These are phyloP conservation scores for Medicago arabica DNA, from an alignment of 306 rosid species.

Conservation along the genomic window DNA sequence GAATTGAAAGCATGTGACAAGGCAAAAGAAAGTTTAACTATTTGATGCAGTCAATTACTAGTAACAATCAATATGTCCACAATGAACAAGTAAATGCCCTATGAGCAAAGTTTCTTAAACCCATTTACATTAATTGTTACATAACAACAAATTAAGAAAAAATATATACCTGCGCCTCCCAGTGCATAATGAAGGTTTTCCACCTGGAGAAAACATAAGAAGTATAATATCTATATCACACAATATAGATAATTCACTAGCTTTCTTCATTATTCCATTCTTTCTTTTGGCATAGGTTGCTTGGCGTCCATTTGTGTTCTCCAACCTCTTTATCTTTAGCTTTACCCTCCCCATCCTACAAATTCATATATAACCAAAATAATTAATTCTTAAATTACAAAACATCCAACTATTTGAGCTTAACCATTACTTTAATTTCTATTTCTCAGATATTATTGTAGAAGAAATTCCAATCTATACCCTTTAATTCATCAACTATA, in stretches of 20 bases:
- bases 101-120: not conserved
- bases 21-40: too few species aligned
- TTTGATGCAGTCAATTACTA: too few species aligned
- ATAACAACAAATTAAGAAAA: not conserved
- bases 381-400: not conserved
- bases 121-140: not conserved
- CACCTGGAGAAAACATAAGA: conserved; percentile 94
- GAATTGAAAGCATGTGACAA: not conserved
- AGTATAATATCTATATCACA: conserved; percentile 90
- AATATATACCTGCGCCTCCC: conserved; percentile 67
- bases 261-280: conserved; percentile 53
- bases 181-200: conserved; percentile 79
- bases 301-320: not conserved
- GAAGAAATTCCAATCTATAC: too few species aligned
- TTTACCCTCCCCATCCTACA: conserved; percentile 34
- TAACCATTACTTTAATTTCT: not conserved
- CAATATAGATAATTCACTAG: conserved; percentile 79
- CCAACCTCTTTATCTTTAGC: conserved; percentile 23
- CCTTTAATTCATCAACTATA: not conserved
- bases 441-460: not conserved
- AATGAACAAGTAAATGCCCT: too few species aligned
- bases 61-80: too few species aligned
- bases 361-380: not conserved
- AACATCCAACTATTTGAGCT: not conserved
- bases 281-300: conserved; percentile 28